Base-by-base conservation (phyloP, 2,329 filamentous ascomycete species). In the Calonectria fujianensis region DNA sequence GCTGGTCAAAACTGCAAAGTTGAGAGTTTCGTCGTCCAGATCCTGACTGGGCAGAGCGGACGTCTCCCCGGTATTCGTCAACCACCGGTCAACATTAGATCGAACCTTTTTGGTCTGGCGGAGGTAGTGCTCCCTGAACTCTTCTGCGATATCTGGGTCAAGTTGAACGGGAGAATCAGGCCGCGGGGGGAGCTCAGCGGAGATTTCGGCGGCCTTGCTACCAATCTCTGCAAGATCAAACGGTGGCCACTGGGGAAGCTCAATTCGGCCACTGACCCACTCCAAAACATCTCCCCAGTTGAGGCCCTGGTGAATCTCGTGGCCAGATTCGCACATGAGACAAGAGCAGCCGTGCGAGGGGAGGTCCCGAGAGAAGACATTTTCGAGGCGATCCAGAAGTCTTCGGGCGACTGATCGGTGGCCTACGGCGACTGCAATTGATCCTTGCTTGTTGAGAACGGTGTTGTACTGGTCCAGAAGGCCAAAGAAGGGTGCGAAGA, bases 241-340 rank as follows among this genome's bases (percentile, higher is more conserved):
- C 0, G 96, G 95, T 29, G 96, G 96, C 96, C 96, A 98, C 20
- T 90, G 86, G 0, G 96, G 96, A 67, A 98, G 89, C 79, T 98
- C 95, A 74, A 95, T 92, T 70, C 96, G 92, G 24, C 96, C 96
- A 77, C 95, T 97, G 16, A 98, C 96, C 82, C 96, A 93, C 85
- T 99, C 97, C 31, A 99, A 86, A 16, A 98, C 96, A 83, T 98
- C 96, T 13, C 97, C 96, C 96, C 96, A 99, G 76, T 95, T 97
- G 37, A 98, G 89, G 2, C 96, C 96, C 70, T 89, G 90, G 76
- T 92, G 91, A 20, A 93, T 90, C 48, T 93, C 90, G 48, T 91
- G 86, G 4, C 86, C 86, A 16, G 86, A 88, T 61, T 93, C 91
- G 82, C 96, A 98, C 89, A 98, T 95, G 71, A 97, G 88, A 84